Base-by-base conservation (phyloP, 2,329 filamentous ascomycete genomes). In the Colletotrichum simmondsii region DNA sequence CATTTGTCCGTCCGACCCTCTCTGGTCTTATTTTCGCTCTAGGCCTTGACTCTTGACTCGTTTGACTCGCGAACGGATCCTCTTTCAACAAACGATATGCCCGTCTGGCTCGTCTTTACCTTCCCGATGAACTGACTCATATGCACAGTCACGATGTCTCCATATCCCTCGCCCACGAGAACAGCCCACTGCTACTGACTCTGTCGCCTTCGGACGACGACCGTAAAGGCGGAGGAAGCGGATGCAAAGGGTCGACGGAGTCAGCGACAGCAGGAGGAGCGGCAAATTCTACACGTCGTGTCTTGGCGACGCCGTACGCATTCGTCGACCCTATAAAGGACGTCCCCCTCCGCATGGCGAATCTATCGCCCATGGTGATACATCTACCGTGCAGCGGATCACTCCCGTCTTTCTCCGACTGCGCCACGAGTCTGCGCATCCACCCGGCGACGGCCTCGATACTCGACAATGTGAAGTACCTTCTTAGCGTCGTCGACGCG, bases 391-490 rank as follows among this genome's bases (percentile, higher is more conserved):
- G 35, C 16, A 79, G 88, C 3, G 80, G 82, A 1, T 78, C 81
- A 5, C 82, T 84, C 72, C 82, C 82, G 2, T 79, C 82, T 0
- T 89, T 89, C 75, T 76, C 80, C 5, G 82, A 81, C 37, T 86
- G 82, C 24, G 81, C 80, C 30, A 81, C 82, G 12, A 80, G 82
- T 0, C 77, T 88, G 2, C 79, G 81, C n/a, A 78, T 89, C n/a
- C 85, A 88, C 63, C 79, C 81, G 1, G 79, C 81, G 63, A 86
- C 86, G 1, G 86, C 87, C 5, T 81, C 83, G 16, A 86, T 90
- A 64, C 83, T 90, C 3, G 88, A 90, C 66, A 84, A 87, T 61
- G 84, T 88, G 78, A 83, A 87, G 5, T 84, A 84, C 26, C 79
- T 90, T 1, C 80, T 88, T n/a, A 77, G 81, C 14, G 77, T 83